Evolutionary conservation across 345 rosid genomes (phyloP), one percentile per base, ranked within the genome.

Genomic region (Durio zibethinus): DNA sequence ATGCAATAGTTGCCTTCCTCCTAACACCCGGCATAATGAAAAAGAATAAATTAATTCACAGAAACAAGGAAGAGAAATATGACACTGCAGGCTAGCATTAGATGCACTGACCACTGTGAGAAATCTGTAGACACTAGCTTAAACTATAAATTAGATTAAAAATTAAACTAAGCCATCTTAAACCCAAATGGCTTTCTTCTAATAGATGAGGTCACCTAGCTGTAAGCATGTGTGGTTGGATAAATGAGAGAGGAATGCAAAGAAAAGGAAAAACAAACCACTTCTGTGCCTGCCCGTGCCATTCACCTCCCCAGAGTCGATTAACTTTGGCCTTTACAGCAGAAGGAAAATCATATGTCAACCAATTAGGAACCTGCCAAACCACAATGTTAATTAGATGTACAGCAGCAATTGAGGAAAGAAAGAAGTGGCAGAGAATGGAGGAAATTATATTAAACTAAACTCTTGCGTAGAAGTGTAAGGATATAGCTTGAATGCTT

Each of bases 241-340:
- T 3, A 14, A 56, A 54, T 15, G 53, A 18, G 40, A 16, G 57
- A 16, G 78, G 23, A 47, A 73, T 35, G 45, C 10, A 57, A 42
- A 59, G 74, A 64, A 27, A 40, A 47, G 62, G 61, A n/a, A 76
- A 63, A n/a, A 79, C 81, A 16, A 76, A 93, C 99, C 99, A 96
- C 81, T 95, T 96, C 72, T 93, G 97, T 1, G 99, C 99, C 77
- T 95, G 97, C 43, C 99, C 99, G 63, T 95, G 99, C 99, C 99
- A 96, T 88, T 96, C 97, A 69, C 99, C 99, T 20, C 98, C 94
- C 99, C 99, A 96, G 1, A 96, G 91, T 73, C 98, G 94, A 83
- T 96, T 96, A 72, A 96, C 99, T 66, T 96, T 96, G 72, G 99
- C 88, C 89, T 93, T 91, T 74, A 93, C 98, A 64, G 93, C 87